phyloP scores from a whole-genome alignment of 1,139 yeast genomes.

The Suhomyces choctaworum region DNA sequence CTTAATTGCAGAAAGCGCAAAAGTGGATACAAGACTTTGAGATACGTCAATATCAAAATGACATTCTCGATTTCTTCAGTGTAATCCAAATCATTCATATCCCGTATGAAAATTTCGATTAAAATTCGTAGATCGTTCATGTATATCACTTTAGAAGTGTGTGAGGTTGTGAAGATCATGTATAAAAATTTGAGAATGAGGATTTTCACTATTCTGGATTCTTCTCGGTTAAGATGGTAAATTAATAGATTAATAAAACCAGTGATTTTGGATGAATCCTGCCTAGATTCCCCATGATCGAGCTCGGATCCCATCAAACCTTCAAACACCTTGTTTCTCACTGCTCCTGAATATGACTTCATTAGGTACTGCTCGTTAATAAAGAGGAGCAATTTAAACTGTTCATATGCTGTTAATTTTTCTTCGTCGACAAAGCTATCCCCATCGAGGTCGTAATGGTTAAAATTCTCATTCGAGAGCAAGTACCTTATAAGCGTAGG shows the following conservation, averaged over 20 bases:
- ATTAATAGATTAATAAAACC: slow-evolving; percentile 44
- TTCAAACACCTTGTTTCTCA: slow-evolving; percentile 51
- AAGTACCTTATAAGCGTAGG: slow-evolving; percentile 51
- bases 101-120: slow-evolving; percentile 82
- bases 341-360: slow-evolving; percentile 41
- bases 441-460: slow-evolving; percentile 35
- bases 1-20: slow-evolving; percentile 63
- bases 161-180: slow-evolving; percentile 66
- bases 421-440: slow-evolving; percentile 57
- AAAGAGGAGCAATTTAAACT: slow-evolving; percentile 70
- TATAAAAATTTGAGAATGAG: slow-evolving; percentile 78
- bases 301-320: slow-evolving; percentile 30
- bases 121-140: slow-evolving; percentile 83
- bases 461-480: slow-evolving; percentile 50
- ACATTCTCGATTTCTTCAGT: slow-evolving; percentile 48
- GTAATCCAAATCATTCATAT: slow-evolving; percentile 63
- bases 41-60: slow-evolving; percentile 65
- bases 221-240: slow-evolving; percentile 72
- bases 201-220: slow-evolving; percentile 69
- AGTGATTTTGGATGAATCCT: slow-evolving; percentile 27
- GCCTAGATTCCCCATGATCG: slow-evolving; percentile 12
- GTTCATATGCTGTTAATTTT: slow-evolving; percentile 63
- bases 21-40: slow-evolving; percentile 74
- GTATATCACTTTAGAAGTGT: slow-evolving; percentile 68
- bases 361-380: slow-evolving; percentile 86